A percentile compares a stretch with the other conserved stretches of the same genome.
These are phyloP conservation scores for Lithohypha guttulata DNA, from an alignment of 2,329 filamentous ascomycete species.

Conservation along the genomic window DNA sequence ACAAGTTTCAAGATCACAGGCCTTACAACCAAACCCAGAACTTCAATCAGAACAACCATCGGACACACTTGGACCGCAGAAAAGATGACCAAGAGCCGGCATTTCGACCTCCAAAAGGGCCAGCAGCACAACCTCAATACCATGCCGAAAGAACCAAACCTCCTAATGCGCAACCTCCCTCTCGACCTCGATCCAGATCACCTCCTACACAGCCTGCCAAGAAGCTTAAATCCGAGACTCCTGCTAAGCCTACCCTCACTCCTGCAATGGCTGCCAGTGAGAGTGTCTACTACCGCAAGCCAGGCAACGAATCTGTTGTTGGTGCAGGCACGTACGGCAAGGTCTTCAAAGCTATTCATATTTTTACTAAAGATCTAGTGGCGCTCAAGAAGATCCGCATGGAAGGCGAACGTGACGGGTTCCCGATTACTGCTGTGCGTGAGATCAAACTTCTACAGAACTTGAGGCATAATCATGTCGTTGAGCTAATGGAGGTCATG, in stretches of 20 bases:
- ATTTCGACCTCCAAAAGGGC: conserved; percentile 7
- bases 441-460: conserved; percentile 90
- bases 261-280: conserved; percentile 66
- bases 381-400: conserved; percentile 86
- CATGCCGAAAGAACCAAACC: conserved; percentile 4
- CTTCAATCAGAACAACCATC: conserved; percentile 26
- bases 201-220: conserved; percentile 22
- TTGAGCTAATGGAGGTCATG: conserved; percentile 84
- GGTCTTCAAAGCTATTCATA: conserved; percentile 86
- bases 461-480: conserved; percentile 69
- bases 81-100: conserved; percentile 31
- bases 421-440: conserved; percentile 79
- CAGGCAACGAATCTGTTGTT: conserved; percentile 93
- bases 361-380: conserved; percentile 76
- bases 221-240: conserved; percentile 1
- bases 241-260: conserved; percentile 58
- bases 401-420: conserved; percentile 84
- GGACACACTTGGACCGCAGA: conserved; percentile 21
- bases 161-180: conserved; percentile 26
- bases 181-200: conserved; percentile 34
- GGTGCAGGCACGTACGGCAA: conserved; percentile 94
- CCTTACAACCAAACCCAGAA: conserved; percentile 25
- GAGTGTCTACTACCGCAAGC: conserved; percentile 89
- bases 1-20: conserved; percentile 33
- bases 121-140: conserved; percentile 6